Evolutionary conservation across 345 rosid species (phyloP), one percentile per base, ranked within the genome.

Genomic region (Bruguiera gymnorhiza): DNA sequence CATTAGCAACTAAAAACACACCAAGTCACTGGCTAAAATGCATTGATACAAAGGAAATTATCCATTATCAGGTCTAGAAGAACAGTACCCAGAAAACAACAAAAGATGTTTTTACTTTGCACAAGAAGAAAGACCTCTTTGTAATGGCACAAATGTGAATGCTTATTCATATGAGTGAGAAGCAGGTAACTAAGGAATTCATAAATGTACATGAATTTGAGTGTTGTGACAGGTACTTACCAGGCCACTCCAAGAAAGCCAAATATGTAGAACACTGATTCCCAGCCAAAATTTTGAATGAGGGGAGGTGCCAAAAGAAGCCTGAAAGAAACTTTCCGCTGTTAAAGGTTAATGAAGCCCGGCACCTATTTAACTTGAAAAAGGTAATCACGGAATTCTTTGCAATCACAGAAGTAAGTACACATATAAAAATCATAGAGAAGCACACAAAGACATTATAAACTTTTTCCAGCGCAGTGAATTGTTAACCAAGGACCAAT

Each of bases 231-330:
- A 61, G 65, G 52, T 66, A 80, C 90, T 80, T 85, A 91, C 98
- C 97, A 93, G 70, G 77, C 89, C 68, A 91, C 52, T 65, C 98
- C 98, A 70, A 89, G 73, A 60, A 87, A 67, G 79, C 95, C 89
- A 78, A 94, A 94, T 65, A 87, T 54, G 82, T 86, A 91, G 83
- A 93, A 93, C 57, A 93, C 91, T 52, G 93, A 88, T 87, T 85
- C 96, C 98, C 98, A 94, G 62, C 96, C 91, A 74, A 83, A 79
- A 69, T 69, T 87, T 67, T 94, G 87, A 80, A 94, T 94, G 29
- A 94, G 82, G 6, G 96, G 88, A 72, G 98, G 95, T 72, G 98
- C 96, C 77, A 94, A 79, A 70, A 94, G 93, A 83, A 89, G 95
- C 89, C 97, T 91, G 96, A 79, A 83, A 21, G 63, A 32, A 80